phyloP scores from a whole-genome alignment of 2,329 filamentous ascomycete genomes.

The Alternaria burnsii region DNA sequence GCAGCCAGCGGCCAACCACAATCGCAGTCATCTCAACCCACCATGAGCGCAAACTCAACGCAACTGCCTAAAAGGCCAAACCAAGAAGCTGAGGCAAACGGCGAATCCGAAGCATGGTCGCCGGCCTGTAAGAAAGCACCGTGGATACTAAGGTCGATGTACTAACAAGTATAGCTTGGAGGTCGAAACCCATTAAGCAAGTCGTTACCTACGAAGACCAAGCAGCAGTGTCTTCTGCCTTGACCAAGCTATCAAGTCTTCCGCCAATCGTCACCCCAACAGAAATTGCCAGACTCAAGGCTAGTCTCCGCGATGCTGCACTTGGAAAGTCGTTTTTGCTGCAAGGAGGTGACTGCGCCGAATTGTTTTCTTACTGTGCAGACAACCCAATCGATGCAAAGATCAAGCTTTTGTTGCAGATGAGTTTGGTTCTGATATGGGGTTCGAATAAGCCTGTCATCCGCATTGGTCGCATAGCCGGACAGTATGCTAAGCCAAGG shows the following conservation, averaged over 20 bases:
- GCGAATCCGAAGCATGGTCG: slow-evolving; percentile 44
- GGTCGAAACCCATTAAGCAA: slow-evolving; percentile 81
- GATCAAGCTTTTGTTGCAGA: slow-evolving; percentile 94
- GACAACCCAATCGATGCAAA: slow-evolving; percentile 91
- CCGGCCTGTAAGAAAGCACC: slow-evolving; percentile 47
- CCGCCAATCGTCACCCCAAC: slow-evolving; percentile 81
- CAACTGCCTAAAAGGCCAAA: slow-evolving; percentile 9
- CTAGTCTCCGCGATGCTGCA: slow-evolving; percentile 83
- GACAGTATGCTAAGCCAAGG: slow-evolving; percentile 95
- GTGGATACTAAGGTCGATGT: not conserved
- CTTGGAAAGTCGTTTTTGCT: slow-evolving; percentile 90
- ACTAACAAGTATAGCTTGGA: slow-evolving; percentile 67
- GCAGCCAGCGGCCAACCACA: slow-evolving; percentile 10
- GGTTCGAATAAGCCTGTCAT: slow-evolving; percentile 84
- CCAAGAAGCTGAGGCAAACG: slow-evolving; percentile 10
- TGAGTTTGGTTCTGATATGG: slow-evolving; percentile 96
- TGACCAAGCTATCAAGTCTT: slow-evolving; percentile 71
- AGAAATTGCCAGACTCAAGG: slow-evolving; percentile 82
- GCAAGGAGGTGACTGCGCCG: slow-evolving; percentile 96
- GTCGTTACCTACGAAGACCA: slow-evolving; percentile 73
- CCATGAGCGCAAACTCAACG: slow-evolving; percentile 1
- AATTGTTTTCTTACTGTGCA: slow-evolving; percentile 96
- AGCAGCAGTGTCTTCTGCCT: slow-evolving; percentile 65
- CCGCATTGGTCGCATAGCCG: slow-evolving; percentile 93
- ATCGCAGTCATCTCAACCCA: not conserved